Conservation (phyloP, 805 yeast species). For the Cyberlindnera meyerae region DNA sequence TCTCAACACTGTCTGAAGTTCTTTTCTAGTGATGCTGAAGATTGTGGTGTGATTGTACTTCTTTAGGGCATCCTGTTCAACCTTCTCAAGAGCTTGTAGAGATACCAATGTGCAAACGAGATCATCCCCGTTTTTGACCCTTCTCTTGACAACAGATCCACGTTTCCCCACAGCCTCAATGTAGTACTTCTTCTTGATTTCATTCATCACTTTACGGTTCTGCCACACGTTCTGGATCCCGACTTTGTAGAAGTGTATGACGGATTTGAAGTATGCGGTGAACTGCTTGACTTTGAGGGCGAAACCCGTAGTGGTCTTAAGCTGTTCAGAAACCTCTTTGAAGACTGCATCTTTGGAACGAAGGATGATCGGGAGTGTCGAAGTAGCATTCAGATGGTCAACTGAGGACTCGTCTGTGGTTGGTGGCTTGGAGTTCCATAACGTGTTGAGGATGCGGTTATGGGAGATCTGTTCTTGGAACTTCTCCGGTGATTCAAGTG, state of each 20-base stretch:
- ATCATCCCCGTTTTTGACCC: conserved; percentile 32
- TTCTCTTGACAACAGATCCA: conserved; percentile 19
- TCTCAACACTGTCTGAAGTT: conserved; percentile 41
- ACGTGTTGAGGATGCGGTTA: conserved; percentile 10
- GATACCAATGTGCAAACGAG: conserved; percentile 33
- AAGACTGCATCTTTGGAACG: conserved; percentile 27
- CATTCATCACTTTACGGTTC: conserved; percentile 31
- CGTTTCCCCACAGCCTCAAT: conserved; percentile 21
- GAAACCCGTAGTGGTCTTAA: conserved; percentile 25
- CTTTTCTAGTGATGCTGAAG: conserved; percentile 39
- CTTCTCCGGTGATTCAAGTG: conserved; percentile 1
- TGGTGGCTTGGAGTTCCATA: conserved; percentile 10
- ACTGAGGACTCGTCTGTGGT: conserved; percentile 1
- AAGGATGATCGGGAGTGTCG: conserved; percentile 29
- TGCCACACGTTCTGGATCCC: conserved; percentile 56
- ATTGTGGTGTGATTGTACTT: conserved; percentile 21
- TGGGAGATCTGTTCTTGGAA: conserved; percentile 7
- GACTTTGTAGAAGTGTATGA: conserved; percentile 48
- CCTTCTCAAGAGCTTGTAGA: conserved; percentile 30
- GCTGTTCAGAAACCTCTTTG: conserved; percentile 23
- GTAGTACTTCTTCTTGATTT: conserved; percentile 25
- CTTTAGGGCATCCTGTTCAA: conserved; percentile 32
- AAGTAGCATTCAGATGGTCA: conserved; percentile 25
- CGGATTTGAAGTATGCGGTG: conserved; percentile 38
- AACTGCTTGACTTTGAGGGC: conserved; percentile 33